Evolutionary conservation across 345 rosid species (phyloP).

Genomic region (Rhizophora apiculata): DNA sequence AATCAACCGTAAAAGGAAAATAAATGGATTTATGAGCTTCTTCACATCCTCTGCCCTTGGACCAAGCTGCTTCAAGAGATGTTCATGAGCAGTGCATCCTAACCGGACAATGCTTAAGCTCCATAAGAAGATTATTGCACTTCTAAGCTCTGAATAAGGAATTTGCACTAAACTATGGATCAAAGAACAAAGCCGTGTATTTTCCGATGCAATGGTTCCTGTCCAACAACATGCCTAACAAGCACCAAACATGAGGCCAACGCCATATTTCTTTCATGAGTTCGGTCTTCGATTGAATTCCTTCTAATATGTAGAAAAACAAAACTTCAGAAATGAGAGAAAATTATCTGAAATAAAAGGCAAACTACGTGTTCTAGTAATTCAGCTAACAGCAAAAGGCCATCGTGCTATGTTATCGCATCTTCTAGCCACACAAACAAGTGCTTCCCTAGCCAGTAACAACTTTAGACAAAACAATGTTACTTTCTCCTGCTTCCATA

Average conservation of each 20-base stretch:
- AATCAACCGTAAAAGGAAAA: conserved; percentile 25
- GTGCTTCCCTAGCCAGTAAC: too few species aligned
- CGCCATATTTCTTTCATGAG: neutral
- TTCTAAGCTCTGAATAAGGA: too few species aligned
- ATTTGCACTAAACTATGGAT: neutral
- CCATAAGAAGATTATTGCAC: neutral
- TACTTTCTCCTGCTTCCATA: too few species aligned
- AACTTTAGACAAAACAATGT: too few species aligned
- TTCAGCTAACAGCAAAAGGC: too few species aligned
- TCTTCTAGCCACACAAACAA: too few species aligned
- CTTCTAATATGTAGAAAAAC: too few species aligned
- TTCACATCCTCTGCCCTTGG: conserved; percentile 33
- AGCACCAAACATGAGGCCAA: neutral
- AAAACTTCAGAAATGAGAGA: too few species aligned
- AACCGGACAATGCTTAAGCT: neutral
- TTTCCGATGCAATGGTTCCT: neutral
- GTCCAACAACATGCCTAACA: neutral
- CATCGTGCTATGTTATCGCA: too few species aligned
- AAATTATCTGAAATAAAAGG: too few species aligned
- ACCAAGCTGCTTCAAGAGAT: conserved; percentile 28
- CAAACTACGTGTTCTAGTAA: too few species aligned
- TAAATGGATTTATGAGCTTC: conserved; percentile 28
- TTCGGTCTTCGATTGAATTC: neutral
- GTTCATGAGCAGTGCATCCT: neutral
- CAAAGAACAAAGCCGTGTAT: neutral